These are phyloP conservation scores for Fusarium robinianum DNA, from an alignment of 2,329 filamentous ascomycete species.

Conservation along the genomic window DNA sequence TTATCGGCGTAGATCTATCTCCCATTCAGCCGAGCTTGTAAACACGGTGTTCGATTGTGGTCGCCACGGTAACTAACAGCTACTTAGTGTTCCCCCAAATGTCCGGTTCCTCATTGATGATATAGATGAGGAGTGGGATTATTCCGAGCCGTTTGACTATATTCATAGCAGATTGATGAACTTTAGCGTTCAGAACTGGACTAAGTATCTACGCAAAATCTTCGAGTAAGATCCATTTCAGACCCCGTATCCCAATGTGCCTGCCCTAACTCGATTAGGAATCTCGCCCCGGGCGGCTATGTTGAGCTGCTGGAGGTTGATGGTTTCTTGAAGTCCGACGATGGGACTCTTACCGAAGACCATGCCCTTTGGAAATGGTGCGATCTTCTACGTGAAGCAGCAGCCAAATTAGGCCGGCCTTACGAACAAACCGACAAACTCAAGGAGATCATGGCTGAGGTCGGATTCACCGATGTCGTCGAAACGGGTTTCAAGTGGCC, in stretches of 20 bases:
- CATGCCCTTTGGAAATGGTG: conserved; percentile 6
- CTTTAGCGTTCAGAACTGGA: conserved; percentile 11
- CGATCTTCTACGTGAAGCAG: conserved; percentile 1
- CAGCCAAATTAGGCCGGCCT: conserved; percentile 5
- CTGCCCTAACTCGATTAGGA: not conserved
- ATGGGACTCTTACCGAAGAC: conserved; percentile 1
- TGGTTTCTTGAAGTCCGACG: conserved; percentile 1
- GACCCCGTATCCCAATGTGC: too few relatives aligned
- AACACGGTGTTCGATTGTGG: not conserved
- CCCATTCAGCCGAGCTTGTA: conserved; percentile 29
- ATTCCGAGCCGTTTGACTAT: conserved; percentile 15
- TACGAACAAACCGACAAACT: conserved; percentile 4
- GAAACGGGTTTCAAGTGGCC: conserved; percentile 17
- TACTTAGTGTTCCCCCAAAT: conserved; percentile 22
- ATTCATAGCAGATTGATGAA: conserved; percentile 22
- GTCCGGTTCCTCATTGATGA: conserved; percentile 14
- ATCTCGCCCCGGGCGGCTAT: conserved; percentile 12
- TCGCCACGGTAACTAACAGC: not conserved
- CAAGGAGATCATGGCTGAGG: conserved; percentile 2
- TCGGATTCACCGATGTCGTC: conserved; percentile 6
- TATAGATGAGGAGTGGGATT: conserved; percentile 18
- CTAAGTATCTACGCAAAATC: conserved; percentile 5
- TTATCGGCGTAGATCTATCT: conserved; percentile 23
- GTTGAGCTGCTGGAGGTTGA: conserved; percentile 15
- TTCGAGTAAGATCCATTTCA: conserved; percentile 7